Percentiles rank a stretch among this genome's conserved stretches.
These are phyloP conservation scores for Beauveria australis DNA, from an alignment of 2,329 filamentous ascomycete species.

Conservation along the genomic window DNA sequence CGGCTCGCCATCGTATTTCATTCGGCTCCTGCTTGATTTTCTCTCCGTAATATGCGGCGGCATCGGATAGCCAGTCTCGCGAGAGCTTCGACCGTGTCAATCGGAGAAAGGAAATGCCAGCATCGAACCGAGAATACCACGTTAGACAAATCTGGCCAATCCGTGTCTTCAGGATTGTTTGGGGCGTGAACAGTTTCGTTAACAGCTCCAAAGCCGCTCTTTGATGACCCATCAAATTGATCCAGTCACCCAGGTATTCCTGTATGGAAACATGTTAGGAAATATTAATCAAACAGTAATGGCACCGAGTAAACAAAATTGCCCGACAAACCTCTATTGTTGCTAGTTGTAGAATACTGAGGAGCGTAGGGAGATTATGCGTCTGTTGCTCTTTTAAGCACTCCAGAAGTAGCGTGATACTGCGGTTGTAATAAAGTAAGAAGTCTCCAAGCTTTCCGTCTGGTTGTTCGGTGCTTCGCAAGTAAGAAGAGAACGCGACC, in stretches of 20 bases:
- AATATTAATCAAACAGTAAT: not conserved
- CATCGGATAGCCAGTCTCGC: conserved; percentile 67
- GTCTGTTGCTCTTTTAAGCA: conserved; percentile 63
- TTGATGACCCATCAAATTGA: conserved; percentile 87
- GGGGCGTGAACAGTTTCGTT: conserved; percentile 66
- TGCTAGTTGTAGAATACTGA: conserved; percentile 85
- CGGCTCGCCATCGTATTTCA: conserved; percentile 57
- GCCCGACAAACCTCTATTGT: conserved; percentile 72
- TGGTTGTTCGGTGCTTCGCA: conserved; percentile 63
- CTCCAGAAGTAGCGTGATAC: conserved; percentile 66
- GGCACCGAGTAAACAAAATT: not conserved
- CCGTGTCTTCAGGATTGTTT: conserved; percentile 63
- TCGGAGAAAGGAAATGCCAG: conserved; percentile 75
- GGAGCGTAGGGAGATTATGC: conserved; percentile 63
- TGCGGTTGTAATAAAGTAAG: conserved; percentile 82
- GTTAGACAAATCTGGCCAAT: conserved; percentile 64
- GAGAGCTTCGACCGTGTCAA: conserved; percentile 66
- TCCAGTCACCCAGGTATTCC: conserved; percentile 95
- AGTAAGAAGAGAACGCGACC: conserved; percentile 83
- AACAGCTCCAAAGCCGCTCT: conserved; percentile 80
- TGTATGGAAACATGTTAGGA: conserved; percentile 26
- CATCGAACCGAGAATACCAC: conserved; percentile 91
- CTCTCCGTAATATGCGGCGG: conserved; percentile 53
- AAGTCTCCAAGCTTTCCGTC: conserved; percentile 73
- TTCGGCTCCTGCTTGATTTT: conserved; percentile 52